Percentiles rank a stretch among this genome's conserved stretches.
These are phyloP conservation scores for Iris pallida DNA, from an alignment of 116 monocot genomes.

Conservation along the genomic window DNA sequence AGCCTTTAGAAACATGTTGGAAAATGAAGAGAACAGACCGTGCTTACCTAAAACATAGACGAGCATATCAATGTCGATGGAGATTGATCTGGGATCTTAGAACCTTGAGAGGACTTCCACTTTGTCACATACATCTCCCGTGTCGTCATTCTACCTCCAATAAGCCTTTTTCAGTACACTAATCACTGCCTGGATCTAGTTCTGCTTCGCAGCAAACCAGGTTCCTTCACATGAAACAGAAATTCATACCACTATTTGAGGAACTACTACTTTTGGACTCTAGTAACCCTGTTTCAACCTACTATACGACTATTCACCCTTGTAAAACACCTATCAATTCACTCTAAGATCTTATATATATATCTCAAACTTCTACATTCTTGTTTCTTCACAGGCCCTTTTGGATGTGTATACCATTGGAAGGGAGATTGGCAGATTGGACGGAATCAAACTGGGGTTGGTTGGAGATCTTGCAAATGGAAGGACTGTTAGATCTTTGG, in stretches of 20 bases:
- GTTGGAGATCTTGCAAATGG: conserved; percentile 99
- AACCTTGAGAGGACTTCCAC: no score
- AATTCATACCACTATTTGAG: background rate
- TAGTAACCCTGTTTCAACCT: background rate
- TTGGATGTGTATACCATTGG: conserved; percentile 95
- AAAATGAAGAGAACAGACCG: no score
- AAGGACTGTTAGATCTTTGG: conserved; percentile 91
- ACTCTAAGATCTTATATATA: background rate
- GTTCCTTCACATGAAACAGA: background rate
- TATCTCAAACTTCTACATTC: background rate
- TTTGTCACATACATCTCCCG: background rate
- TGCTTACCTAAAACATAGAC: no score
- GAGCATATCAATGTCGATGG: no score
- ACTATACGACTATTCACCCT: background rate
- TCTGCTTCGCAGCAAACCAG: no score
- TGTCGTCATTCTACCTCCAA: background rate
- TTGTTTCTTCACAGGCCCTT: conserved; percentile 47
- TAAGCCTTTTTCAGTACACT: background rate
- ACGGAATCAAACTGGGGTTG: conserved; percentile 79
- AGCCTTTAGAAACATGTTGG: no score
- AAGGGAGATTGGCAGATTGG: conserved; percentile 88
- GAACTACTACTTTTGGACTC: background rate
- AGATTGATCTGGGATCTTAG: no score
- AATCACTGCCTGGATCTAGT: no score
- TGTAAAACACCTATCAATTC: background rate